Conservation (phyloP, 352 stramenopile species). For the Pythium brachiatum region DNA sequence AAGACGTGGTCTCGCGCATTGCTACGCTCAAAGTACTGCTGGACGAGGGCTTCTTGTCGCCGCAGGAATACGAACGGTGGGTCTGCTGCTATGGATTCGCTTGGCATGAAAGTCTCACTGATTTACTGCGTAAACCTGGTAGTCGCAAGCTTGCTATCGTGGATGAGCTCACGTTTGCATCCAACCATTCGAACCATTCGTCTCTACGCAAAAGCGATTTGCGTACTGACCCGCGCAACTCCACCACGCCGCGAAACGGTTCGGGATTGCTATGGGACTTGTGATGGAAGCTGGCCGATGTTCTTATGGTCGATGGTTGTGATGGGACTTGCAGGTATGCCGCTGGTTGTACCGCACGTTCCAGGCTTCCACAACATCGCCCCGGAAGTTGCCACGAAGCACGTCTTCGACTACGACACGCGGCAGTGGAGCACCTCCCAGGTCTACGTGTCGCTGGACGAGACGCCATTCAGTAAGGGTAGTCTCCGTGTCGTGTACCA, state of each 20-base stretch:
- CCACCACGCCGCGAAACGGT: constrained; percentile 25
- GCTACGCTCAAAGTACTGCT: constrained; percentile 71
- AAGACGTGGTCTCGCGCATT: constrained; percentile 63
- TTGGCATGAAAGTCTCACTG: neutral
- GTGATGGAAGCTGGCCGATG: neutral
- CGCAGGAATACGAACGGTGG: constrained; percentile 75
- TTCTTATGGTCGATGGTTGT: neutral
- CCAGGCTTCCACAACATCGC: constrained; percentile 62
- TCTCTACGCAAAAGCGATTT: constrained; percentile 21
- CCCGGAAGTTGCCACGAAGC: constrained; percentile 64
- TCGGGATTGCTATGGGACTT: neutral
- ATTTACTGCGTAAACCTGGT: neutral
- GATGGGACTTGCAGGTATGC: constrained; percentile 35
- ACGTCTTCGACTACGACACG: constrained; percentile 78
- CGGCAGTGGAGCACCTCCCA: constrained; percentile 68
- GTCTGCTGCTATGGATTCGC: neutral
- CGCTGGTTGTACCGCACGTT: constrained; percentile 71
- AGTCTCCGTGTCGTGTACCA: constrained; percentile 82
- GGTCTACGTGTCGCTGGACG: constrained; percentile 73
- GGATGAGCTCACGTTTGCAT: constrained; percentile 67
- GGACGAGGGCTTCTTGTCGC: constrained; percentile 76
- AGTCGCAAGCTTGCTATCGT: constrained; percentile 75
- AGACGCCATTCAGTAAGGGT: constrained; percentile 80
- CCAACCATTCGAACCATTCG: constrained; percentile 21
- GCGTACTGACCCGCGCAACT: constrained; percentile 21